phyloP scores from a whole-genome alignment of 78 protist species.

The Polysphondylium violaceum region DNA sequence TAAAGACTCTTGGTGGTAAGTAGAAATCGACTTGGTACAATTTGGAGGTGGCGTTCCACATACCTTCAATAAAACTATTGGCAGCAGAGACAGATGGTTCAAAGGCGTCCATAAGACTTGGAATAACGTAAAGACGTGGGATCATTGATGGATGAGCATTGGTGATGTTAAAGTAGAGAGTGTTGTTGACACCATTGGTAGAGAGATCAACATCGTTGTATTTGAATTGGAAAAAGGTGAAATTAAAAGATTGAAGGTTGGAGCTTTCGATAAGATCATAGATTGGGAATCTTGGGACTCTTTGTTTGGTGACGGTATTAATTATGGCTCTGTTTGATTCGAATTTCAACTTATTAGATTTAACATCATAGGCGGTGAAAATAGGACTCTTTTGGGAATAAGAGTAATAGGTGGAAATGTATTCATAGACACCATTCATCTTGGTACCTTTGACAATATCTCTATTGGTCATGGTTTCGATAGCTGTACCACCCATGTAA shows the following conservation, averaged over 20 bases:
- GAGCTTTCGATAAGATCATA: not conserved
- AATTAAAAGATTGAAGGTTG: not conserved
- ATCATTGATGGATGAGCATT: not conserved
- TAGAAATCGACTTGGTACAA: not conserved
- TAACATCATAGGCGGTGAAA: not conserved
- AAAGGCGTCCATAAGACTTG: too few relatives aligned
- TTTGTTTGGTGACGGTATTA: not conserved
- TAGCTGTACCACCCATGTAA: not conserved
- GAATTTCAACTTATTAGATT: not conserved
- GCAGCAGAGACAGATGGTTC: too few relatives aligned
- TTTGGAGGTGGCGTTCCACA: not conserved
- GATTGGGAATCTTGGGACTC: not conserved
- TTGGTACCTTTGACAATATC: conserved; percentile 22
- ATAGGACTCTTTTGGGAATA: not conserved
- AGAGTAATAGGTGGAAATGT: not conserved
- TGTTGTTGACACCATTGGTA: not conserved
- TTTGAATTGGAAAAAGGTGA: conserved; percentile 4
- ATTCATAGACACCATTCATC: conserved; percentile 20
- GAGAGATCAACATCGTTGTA: conserved; percentile 1
- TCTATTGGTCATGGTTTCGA: too few relatives aligned
- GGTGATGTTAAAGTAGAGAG: not conserved
- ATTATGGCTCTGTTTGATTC: not conserved
- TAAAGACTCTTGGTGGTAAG: not conserved
- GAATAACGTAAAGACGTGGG: not conserved
- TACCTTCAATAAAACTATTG: not conserved